Evolutionary conservation across 1,284 basidiomycete genomes (phyloP), one percentile per base, ranked within the genome.

Genomic region (Trichosporon ovoides): DNA sequence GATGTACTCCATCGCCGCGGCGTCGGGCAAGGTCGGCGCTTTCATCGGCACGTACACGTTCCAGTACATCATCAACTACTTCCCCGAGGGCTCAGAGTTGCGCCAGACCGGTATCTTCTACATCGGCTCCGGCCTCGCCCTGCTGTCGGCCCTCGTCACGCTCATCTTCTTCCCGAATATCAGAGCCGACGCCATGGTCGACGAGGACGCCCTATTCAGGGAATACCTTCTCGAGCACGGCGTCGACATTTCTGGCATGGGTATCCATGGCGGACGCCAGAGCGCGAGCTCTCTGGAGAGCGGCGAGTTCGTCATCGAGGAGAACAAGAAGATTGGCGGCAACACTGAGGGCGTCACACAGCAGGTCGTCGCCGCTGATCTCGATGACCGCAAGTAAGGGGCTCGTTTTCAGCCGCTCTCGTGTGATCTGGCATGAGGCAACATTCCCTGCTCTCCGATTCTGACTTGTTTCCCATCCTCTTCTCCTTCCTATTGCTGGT

Each of bases 1-100:
- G 61, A 87, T 87, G 74, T 95, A 92, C 70, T 89, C 88, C 31
- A 68, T 85, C 48, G 90, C 89, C 3, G 93, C 93, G 46, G 93
- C 91, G 3, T 73, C 91, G 37, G 94, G 93, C n/a, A 97, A 96
- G 77, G 67, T 71, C 28, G 70, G 70, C 48, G 91, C 91, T 4
- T 93, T 93, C 74, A 83, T 86, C 57, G 88, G 90, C 38, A 88
- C 86, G 52, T 90, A 75, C 63, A 85, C 81, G 0, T 90, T 86
- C 80, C 83, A 84, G 38, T 80, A 84, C 2, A 86, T 90, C 69
- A 52, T 53, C 19, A 31, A 16, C 22, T 50, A 24, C 18, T 58
- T 61, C 52, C 18, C 35, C n/a, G 18, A 51, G 34, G 28, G 35
- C 31, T 52, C 34, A 18, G 56, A 56, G 12, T 66, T 60, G 63